phyloP scores from a whole-genome alignment of 2,329 filamentous ascomycete genomes.

The Colletotrichum tropicale region DNA sequence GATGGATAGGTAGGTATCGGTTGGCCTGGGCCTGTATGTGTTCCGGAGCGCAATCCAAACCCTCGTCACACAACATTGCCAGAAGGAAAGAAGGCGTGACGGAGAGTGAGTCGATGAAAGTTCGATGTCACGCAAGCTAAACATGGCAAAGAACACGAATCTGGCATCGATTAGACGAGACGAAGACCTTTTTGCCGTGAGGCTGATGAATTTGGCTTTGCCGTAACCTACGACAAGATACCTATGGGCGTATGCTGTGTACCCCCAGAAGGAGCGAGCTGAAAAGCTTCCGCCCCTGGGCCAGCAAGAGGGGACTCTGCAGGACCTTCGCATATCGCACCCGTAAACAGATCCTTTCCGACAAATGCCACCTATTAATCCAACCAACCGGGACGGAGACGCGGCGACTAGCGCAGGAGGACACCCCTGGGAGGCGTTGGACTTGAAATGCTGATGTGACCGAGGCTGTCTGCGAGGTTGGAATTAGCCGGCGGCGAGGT shows the following conservation, averaged over 20 bases:
- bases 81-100: not conserved
- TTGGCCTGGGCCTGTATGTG: not conserved
- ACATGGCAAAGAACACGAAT: not conserved
- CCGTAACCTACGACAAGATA: not conserved
- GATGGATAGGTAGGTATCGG: not conserved
- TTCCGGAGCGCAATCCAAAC: not conserved
- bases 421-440: not conserved
- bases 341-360: not conserved
- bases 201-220: not conserved
- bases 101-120: not conserved
- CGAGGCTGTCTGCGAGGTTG: not conserved
- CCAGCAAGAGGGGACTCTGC: not conserved
- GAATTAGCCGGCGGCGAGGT: not conserved
- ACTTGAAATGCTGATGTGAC: not conserved
- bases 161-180: not conserved
- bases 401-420: not conserved
- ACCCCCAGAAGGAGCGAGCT: not conserved
- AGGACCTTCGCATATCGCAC: not conserved
- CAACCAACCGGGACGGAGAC: not conserved
- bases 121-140: not conserved
- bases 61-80: not conserved
- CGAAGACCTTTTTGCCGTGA: not conserved
- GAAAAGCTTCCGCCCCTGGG: not conserved
- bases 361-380: not conserved
- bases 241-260: not conserved